Evolutionary conservation across 176 grass and related monocot species (phyloP).

Genomic region (Phoenix dactylifera): DNA sequence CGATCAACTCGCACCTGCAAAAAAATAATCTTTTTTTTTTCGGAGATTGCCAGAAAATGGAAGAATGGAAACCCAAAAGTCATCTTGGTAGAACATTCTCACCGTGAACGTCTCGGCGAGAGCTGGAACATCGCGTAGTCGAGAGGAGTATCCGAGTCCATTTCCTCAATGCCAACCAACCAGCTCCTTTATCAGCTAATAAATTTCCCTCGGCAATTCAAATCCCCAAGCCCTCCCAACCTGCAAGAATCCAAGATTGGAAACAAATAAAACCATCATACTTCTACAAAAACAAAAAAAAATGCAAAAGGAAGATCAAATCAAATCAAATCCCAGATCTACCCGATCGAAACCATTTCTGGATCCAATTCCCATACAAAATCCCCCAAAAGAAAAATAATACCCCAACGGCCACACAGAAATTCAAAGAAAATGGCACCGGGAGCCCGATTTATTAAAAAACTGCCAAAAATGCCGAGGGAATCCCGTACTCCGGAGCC

Average conservation of each 20-base stretch:
- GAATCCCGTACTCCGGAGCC: background rate
- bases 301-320: background rate
- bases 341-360: conserved; percentile 16
- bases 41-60: background rate
- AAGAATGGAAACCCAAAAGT: conserved; percentile 9
- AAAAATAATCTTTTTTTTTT: background rate
- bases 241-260: background rate
- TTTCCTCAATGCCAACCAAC: conserved; percentile 12
- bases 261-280: too few relatives aligned
- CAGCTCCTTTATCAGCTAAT: background rate
- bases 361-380: background rate
- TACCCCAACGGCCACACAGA: conserved; percentile 1
- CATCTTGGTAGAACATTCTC: conserved; percentile 13
- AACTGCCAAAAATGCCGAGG: background rate
- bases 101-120: conserved; percentile 81
- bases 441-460: too few relatives aligned
- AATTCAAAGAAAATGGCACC: too few relatives aligned
- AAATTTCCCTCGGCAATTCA: background rate
- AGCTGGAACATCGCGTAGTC: conserved; percentile 95
- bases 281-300: background rate
- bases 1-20: conserved; percentile 86
- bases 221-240: background rate
- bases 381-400: background rate
- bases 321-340: conserved; percentile 12
- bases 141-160: conserved; percentile 65